Base-by-base conservation (phyloP, 768 basidiomycete species). In the Crucibulum laeve region DNA sequence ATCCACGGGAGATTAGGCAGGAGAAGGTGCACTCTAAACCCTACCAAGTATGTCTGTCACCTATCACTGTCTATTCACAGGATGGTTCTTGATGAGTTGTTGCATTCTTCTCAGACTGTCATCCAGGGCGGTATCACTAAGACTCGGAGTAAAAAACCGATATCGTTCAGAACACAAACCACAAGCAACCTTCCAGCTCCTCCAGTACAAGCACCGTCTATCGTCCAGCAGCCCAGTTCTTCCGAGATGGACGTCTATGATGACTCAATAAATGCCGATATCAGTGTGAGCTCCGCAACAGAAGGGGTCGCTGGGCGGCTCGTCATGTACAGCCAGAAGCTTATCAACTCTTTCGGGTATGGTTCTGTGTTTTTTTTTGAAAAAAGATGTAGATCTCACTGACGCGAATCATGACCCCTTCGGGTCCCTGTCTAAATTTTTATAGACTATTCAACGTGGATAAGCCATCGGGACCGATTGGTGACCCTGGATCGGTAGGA, bases 321-420 rank as follows among this genome's bases (percentile, higher is more conserved):
- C 50, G 58, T 81, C 53, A 67, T 67, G 48, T 76, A 74, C 47
- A 69, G 73, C 44, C 67, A 78, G 57, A 66, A 64, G 43, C 44
- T 76, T 47, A 67, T 71, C 49, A 58, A 54, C 54, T 63, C 70
- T 46, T 67, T 68, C 51, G 59, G 68, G 74, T 77, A 60, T 43
- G 76, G 69, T 58, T 45, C 18, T 40, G 11, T 19, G 28, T 32
- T 17, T 42, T 54, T 55, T 45, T 57, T 45, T n/a, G n/a, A n/a
- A n/a, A n/a, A n/a, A n/a, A n/a, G n/a, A n/a, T n/a, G n/a, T n/a
- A n/a, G n/a, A n/a, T n/a, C n/a, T n/a, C n/a, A n/a, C n/a, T n/a
- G n/a, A n/a, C n/a, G n/a, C n/a, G n/a, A n/a, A n/a, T n/a, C n/a
- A n/a, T n/a, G n/a, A n/a, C n/a, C n/a, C n/a, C n/a, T n/a, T n/a